Evolutionary conservation across 768 basidiomycete genomes (phyloP).

Genomic region (Lactifluus rugatus): DNA sequence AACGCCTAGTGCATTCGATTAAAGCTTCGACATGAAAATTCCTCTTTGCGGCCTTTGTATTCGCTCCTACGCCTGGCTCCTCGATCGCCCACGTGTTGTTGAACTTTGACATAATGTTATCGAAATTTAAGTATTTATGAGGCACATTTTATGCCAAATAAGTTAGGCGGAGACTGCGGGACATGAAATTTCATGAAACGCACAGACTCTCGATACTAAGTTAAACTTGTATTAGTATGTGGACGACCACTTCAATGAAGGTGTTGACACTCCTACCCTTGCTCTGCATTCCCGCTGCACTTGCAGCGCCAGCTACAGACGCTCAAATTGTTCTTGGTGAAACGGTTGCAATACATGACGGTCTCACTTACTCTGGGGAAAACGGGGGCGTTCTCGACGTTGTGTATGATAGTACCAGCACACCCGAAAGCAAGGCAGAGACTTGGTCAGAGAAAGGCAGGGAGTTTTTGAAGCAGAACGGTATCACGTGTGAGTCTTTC

Average conservation of each 20-base stretch:
- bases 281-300: conserved; percentile 28
- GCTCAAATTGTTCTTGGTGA: conserved; percentile 36
- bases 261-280: conserved; percentile 28
- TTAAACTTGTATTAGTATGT: too few relatives aligned
- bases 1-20: conserved; percentile 4
- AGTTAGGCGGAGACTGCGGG: background rate
- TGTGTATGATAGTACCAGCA: conserved; percentile 34
- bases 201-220: too few relatives aligned
- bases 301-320: conserved; percentile 34
- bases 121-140: conserved; percentile 9
- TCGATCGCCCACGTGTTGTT: background rate
- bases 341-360: conserved; percentile 12
- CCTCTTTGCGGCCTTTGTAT: conserved; percentile 3
- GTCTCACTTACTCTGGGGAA: conserved; percentile 14
- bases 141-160: background rate
- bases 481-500: conserved; percentile 52
- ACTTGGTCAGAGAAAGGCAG: conserved; percentile 55
- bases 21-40: conserved; percentile 1
- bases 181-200: background rate
- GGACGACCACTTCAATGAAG: conserved; percentile 36
- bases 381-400: conserved; percentile 29
- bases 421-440: conserved; percentile 36
- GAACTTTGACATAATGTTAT: conserved; percentile 6
- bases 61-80: conserved; percentile 6
- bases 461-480: conserved; percentile 60